Percentiles rank a stretch among this genome's conserved stretches.
Evolutionary conservation across 129 eudicot genomes (phyloP).

Genomic region (Flaveria robusta): DNA sequence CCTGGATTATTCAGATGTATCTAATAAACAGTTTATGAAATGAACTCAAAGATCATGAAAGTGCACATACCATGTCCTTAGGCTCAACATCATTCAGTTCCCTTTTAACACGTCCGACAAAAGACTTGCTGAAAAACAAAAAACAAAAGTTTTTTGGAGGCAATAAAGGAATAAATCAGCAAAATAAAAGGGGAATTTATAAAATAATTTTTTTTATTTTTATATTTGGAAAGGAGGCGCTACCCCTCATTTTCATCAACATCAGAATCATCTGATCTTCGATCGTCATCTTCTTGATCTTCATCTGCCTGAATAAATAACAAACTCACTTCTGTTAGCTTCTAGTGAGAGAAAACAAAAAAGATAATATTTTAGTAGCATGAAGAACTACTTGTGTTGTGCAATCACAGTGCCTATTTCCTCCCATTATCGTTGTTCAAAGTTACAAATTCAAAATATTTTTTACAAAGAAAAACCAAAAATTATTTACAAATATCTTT

Average conservation of each 20-base stretch:
- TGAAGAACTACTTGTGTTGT: not conserved
- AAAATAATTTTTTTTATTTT: not conserved
- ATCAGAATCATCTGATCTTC: conserved; percentile 64
- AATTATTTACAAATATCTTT: not conserved
- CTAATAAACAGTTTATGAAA: no score
- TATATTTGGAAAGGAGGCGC: not conserved
- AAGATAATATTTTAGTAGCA: not conserved
- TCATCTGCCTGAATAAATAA: conserved; percentile 62
- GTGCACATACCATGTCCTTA: conserved; percentile 57
- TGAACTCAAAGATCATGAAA: conserved; percentile 10
- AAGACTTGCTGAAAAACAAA: conserved; percentile 43
- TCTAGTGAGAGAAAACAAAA: conserved; percentile 5
- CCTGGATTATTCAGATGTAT: not conserved
- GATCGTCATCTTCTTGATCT: conserved; percentile 73
- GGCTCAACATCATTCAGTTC: conserved; percentile 60
- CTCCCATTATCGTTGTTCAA: no score
- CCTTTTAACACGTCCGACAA: conserved; percentile 62
- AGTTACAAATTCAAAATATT: no score
- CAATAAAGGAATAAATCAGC: not conserved
- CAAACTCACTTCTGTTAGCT: conserved; percentile 14
- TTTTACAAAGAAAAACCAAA: not conserved
- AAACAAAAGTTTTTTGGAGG: not conserved
- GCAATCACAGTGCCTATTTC: not conserved
- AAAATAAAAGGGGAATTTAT: not conserved
- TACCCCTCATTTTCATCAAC: conserved; percentile 65